Evolutionary conservation across 805 yeast genomes (phyloP).

Genomic region (Tetrapisispora pingtungensis): DNA sequence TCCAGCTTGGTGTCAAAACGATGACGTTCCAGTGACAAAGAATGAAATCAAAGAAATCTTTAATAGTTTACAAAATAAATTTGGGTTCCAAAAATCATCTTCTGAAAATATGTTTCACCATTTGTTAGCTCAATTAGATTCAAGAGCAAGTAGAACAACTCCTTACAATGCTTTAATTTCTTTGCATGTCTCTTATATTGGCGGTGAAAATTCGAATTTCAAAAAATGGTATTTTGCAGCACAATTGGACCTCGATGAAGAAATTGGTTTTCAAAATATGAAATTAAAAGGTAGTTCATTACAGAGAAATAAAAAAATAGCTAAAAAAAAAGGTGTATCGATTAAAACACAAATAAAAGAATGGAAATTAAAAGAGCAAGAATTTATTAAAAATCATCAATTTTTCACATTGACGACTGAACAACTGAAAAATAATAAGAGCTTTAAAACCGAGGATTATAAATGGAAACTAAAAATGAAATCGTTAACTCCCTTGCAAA

Average conservation of each 20-base stretch:
- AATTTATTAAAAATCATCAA: slow-evolving; percentile 39
- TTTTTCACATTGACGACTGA: slow-evolving; percentile 50
- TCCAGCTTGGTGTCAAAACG: slow-evolving; percentile 31
- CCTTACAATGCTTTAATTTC: slow-evolving; percentile 63
- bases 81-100: slow-evolving; percentile 81
- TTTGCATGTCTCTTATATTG: slow-evolving; percentile 84
- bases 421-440: slow-evolving; percentile 51
- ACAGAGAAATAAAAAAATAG: slow-evolving; percentile 34
- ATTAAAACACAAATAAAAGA: slow-evolving; percentile 29
- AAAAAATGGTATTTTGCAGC: slow-evolving; percentile 90
- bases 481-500: slow-evolving; percentile 41
- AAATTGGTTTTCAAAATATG: slow-evolving; percentile 47
- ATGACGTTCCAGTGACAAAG: slow-evolving; percentile 63
- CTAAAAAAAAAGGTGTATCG: slow-evolving; percentile 32
- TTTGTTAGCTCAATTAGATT: slow-evolving; percentile 70
- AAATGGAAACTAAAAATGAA: slow-evolving; percentile 66
- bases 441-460: slow-evolving; percentile 69
- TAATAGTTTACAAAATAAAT: slow-evolving; percentile 43
- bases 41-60: slow-evolving; percentile 56
- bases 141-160: slow-evolving; percentile 71
- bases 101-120: slow-evolving; percentile 74
- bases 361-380: slow-evolving; percentile 39
- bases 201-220: slow-evolving; percentile 80
- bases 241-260: slow-evolving; percentile 65
- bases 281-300: slow-evolving; percentile 40